Percentiles rank a stretch among this genome's conserved stretches.
These are phyloP conservation scores for Chamaenerion angustifolium DNA, from an alignment of 345 rosid genomes.

Conservation along the genomic window DNA sequence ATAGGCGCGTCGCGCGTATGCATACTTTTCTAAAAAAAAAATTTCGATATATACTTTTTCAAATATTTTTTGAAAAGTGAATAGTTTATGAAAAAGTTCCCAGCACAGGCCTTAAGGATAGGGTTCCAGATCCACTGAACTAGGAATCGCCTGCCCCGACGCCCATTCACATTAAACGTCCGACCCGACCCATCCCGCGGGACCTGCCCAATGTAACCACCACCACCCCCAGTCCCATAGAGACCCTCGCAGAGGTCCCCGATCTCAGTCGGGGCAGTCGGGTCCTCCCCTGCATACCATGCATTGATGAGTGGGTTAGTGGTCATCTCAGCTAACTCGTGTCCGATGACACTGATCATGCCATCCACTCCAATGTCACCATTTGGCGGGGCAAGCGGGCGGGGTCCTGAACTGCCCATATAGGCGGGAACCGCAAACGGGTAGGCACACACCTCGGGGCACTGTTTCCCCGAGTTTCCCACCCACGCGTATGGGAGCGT, in stretches of 20 bases:
- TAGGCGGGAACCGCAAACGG: slow-evolving; percentile 87
- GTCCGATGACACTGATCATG: slow-evolving; percentile 94
- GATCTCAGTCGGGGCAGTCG: slow-evolving; percentile 87
- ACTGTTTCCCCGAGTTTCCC: slow-evolving; percentile 70
- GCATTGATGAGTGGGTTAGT: slow-evolving; percentile 86
- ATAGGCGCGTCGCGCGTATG: too few species aligned
- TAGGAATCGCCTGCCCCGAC: slow-evolving; percentile 50
- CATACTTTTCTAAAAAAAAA: too few species aligned
- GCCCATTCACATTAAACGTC: slow-evolving; percentile 69
- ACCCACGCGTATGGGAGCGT: slow-evolving; percentile 97
- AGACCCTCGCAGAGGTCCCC: slow-evolving; percentile 78
- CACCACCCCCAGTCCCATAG: slow-evolving; percentile 94
- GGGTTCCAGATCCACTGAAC: slow-evolving; percentile 96
- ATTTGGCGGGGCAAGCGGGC: slow-evolving; percentile 53
- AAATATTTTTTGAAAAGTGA: too few species aligned
- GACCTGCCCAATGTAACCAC: slow-evolving; percentile 81
- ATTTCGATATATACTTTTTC: too few species aligned
- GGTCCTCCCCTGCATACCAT: slow-evolving; percentile 98
- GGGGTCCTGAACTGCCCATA: slow-evolving; percentile 54
- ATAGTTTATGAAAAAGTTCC: slow-evolving; percentile 70
- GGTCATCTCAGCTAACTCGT: slow-evolving; percentile 77
- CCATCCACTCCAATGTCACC: slow-evolving; percentile 80
- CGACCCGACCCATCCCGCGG: slow-evolving; percentile 47
- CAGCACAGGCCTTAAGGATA: slow-evolving; percentile 59
- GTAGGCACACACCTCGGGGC: slow-evolving; percentile 92